phyloP scores from a whole-genome alignment of 176 grass and related monocot genomes.

The Rhynchospora pubera region DNA sequence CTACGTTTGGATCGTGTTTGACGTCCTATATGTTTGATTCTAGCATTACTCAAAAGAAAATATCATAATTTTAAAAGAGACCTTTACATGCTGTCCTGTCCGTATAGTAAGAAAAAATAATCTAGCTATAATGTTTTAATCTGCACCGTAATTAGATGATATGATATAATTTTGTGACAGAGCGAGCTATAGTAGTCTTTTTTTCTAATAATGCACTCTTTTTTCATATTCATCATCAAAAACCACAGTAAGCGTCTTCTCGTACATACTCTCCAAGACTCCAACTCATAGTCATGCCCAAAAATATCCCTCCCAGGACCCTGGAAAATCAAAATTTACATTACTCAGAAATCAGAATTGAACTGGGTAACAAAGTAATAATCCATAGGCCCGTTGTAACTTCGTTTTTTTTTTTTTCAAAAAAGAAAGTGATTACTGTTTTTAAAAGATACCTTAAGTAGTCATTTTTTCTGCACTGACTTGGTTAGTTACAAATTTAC shows the following conservation, averaged over 20 bases:
- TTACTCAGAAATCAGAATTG: neutral
- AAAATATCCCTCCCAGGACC: slow-evolving; percentile 85
- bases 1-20: too few species aligned
- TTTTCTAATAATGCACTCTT: neutral
- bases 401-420: neutral
- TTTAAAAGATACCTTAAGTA: neutral
- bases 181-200: too few species aligned
- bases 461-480: neutral
- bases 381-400: neutral
- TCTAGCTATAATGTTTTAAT: too few species aligned
- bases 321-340: slow-evolving; percentile 26
- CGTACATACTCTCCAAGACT: slow-evolving; percentile 54
- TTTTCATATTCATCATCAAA: slow-evolving; percentile 42
- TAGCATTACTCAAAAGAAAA: too few species aligned
- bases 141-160: too few species aligned
- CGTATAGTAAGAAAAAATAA: too few species aligned
- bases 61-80: too few species aligned
- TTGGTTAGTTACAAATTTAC: too few species aligned
- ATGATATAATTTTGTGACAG: too few species aligned
- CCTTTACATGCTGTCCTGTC: too few species aligned
- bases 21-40: too few species aligned
- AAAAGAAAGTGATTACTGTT: neutral
- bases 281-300: slow-evolving; percentile 54
- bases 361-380: neutral
- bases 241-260: slow-evolving; percentile 38